Evolutionary conservation across 306 rosid species (phyloP).

Genomic region (Carpinus fangiana): DNA sequence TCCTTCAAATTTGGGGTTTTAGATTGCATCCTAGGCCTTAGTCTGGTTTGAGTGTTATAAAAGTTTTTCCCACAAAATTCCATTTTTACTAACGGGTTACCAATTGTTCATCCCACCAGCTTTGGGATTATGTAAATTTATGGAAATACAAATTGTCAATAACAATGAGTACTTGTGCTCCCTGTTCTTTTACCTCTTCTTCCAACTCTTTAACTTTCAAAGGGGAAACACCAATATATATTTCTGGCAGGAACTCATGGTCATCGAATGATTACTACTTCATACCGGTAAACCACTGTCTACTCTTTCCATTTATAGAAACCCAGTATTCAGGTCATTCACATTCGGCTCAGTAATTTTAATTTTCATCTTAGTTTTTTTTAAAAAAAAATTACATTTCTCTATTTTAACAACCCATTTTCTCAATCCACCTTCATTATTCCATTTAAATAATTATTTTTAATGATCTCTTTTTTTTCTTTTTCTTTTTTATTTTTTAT

Average conservation of each 20-base stretch:
- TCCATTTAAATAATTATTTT: too few relatives aligned
- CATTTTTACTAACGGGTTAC: constrained; percentile 32
- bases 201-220: background rate
- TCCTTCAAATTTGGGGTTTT: constrained; percentile 25
- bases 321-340: too few relatives aligned
- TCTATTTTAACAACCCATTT: too few relatives aligned
- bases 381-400: too few relatives aligned
- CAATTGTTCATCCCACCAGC: constrained; percentile 27
- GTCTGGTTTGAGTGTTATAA: constrained; percentile 40
- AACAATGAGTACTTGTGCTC: constrained; percentile 21
- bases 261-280: too few relatives aligned
- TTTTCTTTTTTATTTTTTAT: too few relatives aligned
- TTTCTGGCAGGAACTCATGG: background rate
- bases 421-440: too few relatives aligned
- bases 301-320: too few relatives aligned
- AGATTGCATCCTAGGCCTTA: constrained; percentile 32
- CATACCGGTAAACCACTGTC: too few relatives aligned
- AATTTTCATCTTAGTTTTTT: too few relatives aligned
- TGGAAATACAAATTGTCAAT: constrained; percentile 35
- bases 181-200: constrained; percentile 17
- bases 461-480: too few relatives aligned
- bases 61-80: constrained; percentile 31
- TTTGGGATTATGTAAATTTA: constrained; percentile 53
- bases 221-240: background rate
- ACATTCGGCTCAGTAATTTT: too few relatives aligned